A percentile compares a stretch with the other conserved stretches of the same genome.
Conservation (phyloP, 2,329 filamentous ascomycete species). For the Sordariomycetes sp. region DNA sequence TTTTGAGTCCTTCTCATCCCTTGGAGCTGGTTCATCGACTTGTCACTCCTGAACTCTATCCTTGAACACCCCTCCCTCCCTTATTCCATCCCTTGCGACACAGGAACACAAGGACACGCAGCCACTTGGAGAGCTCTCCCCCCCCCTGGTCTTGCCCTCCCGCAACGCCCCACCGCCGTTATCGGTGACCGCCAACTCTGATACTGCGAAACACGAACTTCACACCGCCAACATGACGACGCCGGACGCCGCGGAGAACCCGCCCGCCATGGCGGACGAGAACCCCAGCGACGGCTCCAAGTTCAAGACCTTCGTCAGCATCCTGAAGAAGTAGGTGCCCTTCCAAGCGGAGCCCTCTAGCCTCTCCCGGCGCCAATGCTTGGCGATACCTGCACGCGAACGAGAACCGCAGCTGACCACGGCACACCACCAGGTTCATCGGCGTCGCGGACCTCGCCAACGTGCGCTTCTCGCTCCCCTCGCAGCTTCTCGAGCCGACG, state of each 20-base stretch:
- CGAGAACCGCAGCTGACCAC: neutral
- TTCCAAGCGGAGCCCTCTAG: neutral
- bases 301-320: constrained; percentile 75
- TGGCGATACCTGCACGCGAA: too few relatives aligned
- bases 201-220: neutral
- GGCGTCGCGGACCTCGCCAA: constrained; percentile 91
- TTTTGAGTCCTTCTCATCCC: neutral
- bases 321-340: constrained; percentile 65
- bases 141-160: neutral
- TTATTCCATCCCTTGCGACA: neutral
- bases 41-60: neutral
- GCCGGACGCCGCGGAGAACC: neutral
- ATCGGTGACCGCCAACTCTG: neutral
- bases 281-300: constrained; percentile 69
- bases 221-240: neutral
- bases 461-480: constrained; percentile 89
- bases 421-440: constrained; percentile 61
- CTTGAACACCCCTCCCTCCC: too few relatives aligned
- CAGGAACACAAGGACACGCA: neutral
- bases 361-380: neutral
- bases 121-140: neutral
- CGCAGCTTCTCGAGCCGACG: constrained; percentile 88
- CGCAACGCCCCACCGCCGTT: neutral
- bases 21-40: neutral
- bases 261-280: constrained; percentile 21